A percentile compares a stretch with the other conserved stretches of the same genome.
Conservation (phyloP, 2,329 filamentous ascomycete genomes). For the Onygena corvina region DNA sequence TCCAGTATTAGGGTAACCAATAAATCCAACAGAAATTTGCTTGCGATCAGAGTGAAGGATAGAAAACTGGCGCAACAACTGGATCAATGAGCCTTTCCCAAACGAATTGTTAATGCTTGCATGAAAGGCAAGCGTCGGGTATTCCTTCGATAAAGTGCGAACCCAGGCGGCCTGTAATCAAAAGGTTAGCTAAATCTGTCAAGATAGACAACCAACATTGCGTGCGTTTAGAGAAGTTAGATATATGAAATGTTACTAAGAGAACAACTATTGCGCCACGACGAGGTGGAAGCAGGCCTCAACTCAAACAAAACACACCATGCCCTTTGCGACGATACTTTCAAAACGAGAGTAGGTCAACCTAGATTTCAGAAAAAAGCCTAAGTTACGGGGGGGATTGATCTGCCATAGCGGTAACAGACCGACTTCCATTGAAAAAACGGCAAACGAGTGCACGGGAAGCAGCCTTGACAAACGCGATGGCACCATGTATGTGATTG, state of each 20-base stretch:
- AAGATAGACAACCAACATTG: conserved; percentile 19
- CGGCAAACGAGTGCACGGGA: conserved; percentile 31
- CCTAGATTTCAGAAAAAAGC: conserved; percentile 50
- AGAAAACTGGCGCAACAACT: conserved; percentile 84
- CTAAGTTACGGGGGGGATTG: conserved; percentile 58
- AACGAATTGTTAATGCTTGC: conserved; percentile 92
- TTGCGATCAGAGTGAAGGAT: conserved; percentile 80
- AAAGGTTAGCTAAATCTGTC: conserved; percentile 19
- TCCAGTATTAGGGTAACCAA: conserved; percentile 84
- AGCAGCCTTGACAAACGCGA: conserved; percentile 82
- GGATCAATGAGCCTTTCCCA: conserved; percentile 87
- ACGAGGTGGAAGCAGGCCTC: conserved; percentile 61
- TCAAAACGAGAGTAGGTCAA: conserved; percentile 83
- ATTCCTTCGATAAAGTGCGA: conserved; percentile 71
- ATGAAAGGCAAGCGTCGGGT: conserved; percentile 89
- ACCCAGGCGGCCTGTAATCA: conserved; percentile 77
- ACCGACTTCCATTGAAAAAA: conserved; percentile 56
- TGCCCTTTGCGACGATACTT: conserved; percentile 59
- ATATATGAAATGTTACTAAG: conserved; percentile 99
- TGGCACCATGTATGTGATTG: conserved; percentile 22
- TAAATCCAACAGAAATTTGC: conserved; percentile 84
- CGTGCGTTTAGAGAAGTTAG: conserved; percentile 14
- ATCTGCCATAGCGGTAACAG: conserved; percentile 99
- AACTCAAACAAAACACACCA: conserved; percentile 91
- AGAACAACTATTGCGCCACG: conserved; percentile 61